Base-by-base conservation (phyloP, 2,329 filamentous ascomycete genomes). In the Botrytis sinoallii region DNA sequence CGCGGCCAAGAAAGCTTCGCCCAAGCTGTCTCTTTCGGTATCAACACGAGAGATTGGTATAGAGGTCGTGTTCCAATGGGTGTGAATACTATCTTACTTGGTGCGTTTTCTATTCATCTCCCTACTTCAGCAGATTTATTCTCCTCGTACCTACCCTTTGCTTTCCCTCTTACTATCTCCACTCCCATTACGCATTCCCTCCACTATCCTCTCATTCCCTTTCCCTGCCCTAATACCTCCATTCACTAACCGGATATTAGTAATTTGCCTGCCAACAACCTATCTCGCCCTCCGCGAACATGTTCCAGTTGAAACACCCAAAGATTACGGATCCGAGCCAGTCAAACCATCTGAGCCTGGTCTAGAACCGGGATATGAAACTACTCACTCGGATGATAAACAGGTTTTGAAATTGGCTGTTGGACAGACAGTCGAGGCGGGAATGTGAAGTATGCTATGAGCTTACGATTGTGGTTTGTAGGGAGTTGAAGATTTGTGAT, bases 1-100 rank as follows among this genome's bases (percentile, higher is more conserved):
- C 79, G 84, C 14, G 84, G 84, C 0, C 84, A 85, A 63, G 84
- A 85, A 74, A 84, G 83, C 73, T 85, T 85, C 70, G 79, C 82
- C 0, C 83, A 85, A 75, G 84, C 84, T 12, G 80, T 85, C 4
- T 81, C 83, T 0, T 85, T 80, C 73, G 84, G 84, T 0, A 73
- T 85, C 35, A 85, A 85, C 61, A 84, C 83, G 1, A 79, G 78
- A 12, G 79, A 84, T 40, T 85, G 84, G 84, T 81, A 82, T 66
- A 83, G 84, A 7, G 84, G 84, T 20, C 72, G 74, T n/a, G 71
- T 85, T 18, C 84, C 84, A 22, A 77, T 85, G 69, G 81, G 79
- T 0, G 83, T 85, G 0, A 85, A 84, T 57, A 71, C 70, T 20
- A 59, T 70, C 7, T 42, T 70, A 38, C 67, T 70, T 40, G 67